Evolutionary conservation across 202 grass and related monocot species (phyloP), one percentile per base, ranked within the genome.

Genomic region (Setaria viridis): DNA sequence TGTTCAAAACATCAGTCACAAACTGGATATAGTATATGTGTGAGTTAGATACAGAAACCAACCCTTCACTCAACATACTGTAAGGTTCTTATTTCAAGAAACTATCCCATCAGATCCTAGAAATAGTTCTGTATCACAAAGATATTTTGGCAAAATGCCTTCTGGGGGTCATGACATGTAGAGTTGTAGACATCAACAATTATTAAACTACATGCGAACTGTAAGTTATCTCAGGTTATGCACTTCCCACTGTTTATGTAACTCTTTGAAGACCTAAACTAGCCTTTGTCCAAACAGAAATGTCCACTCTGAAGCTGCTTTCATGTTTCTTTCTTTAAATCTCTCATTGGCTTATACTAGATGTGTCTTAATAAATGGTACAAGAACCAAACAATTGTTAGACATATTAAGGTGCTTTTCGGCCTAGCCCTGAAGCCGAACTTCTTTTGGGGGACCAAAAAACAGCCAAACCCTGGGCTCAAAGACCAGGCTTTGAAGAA

Each of bases 41-140:
- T 66, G 11, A 78, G 25, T 47, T 72, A 65, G 46, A 54, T 49
- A 72, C 43, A 83, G 48, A 6, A 82, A 45, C 48, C 32, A 62
- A 82, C 45, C 69, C 57, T 68, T 87, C 67, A 21, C 21, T 65
- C 67, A 62, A n/a, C 20, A 70, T 39, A 45, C 54, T 83, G 34
- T 35, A 32, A 74, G 45, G 46, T 80, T 54, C 33, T 19, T 66
- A 25, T 74, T 74, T 80, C 47, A 55, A 37, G 7, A 78, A 70
- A 53, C 11, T 65, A 83, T 30, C 41, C 70, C 25, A 72, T 72
- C 64, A 66, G 21, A 71, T 11, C 25, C 11, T 29, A 65, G 34
- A 78, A 5, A 83, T 72, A 57, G 12, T 82, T 76, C 39, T 60
- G 67, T 82, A 70, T 62, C 33, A 76, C 41, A 62, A 69, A 70